Conservation (phyloP, 768 basidiomycete species). For the Naganishia vaughanmartiniae region DNA sequence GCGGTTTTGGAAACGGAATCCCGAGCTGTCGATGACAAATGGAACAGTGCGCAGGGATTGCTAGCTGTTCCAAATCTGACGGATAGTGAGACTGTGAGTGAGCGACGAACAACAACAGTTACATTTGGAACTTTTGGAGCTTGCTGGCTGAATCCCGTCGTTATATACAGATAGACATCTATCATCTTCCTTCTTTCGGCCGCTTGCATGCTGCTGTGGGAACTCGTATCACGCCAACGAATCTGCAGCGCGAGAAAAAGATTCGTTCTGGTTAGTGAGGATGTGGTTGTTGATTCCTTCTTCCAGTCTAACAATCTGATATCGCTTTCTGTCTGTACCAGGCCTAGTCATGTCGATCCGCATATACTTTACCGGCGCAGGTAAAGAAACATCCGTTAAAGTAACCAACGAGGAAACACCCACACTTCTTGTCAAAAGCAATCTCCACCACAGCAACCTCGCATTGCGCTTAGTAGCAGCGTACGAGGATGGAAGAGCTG, state of each 20-base stretch:
- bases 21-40: background rate
- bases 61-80: conserved; percentile 83
- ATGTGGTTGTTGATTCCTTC: background rate
- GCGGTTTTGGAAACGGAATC: background rate
- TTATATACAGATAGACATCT: conserved; percentile 72
- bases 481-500: conserved; percentile 87
- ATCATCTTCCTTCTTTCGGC: conserved; percentile 66
- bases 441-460: background rate
- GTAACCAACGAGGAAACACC: background rate
- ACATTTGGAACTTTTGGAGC: background rate
- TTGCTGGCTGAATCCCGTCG: conserved; percentile 6
- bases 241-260: background rate
- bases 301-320: background rate
- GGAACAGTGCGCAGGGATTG: conserved; percentile 48
- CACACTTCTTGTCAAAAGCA: background rate
- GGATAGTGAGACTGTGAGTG: conserved; percentile 74
- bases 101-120: background rate
- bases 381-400: background rate
- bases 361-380: conserved; percentile 55
- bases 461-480: conserved; percentile 65
- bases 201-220: conserved; percentile 83
- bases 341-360: conserved; percentile 89
- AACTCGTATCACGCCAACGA: conserved; percentile 38
- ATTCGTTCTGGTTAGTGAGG: background rate
- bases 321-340: conserved; percentile 43